Percentiles rank a stretch among this genome's conserved stretches.
Evolutionary conservation across 2,329 filamentous ascomycete genomes (phyloP).

Genomic region (Pseudogymnoascus sp.): DNA sequence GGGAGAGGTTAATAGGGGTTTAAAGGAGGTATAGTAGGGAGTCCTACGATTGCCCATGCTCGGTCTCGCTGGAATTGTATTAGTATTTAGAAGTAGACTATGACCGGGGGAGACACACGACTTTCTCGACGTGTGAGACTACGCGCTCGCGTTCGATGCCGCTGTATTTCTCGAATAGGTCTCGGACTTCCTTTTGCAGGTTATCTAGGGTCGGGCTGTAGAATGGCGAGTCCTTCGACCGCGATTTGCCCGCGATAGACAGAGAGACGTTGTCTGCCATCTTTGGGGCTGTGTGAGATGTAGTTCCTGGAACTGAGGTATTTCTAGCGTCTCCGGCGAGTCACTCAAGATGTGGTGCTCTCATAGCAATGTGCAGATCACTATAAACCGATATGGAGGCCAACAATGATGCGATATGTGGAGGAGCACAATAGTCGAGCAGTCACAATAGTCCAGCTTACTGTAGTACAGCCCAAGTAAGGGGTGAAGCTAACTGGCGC

Average conservation of each 20-base stretch:
- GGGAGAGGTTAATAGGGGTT: not conserved
- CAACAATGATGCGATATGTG: not conserved
- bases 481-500: not conserved
- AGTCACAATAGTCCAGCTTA: not conserved
- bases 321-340: not conserved
- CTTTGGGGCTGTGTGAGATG: not conserved
- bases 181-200: conserved; percentile 9
- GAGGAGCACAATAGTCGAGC: not conserved
- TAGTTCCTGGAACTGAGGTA: not conserved
- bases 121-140: conserved; percentile 12
- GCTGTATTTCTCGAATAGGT: conserved; percentile 16
- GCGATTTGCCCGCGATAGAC: not conserved
- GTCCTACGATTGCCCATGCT: conserved; percentile 15
- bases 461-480: not conserved
- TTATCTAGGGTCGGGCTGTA: conserved; percentile 11
- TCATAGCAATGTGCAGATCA: not conserved
- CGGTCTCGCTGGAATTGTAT: conserved; percentile 10
- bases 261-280: not conserved
- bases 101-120: conserved; percentile 2
- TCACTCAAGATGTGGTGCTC: not conserved
- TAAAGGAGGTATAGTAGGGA: not conserved
- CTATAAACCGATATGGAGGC: not conserved
- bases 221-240: not conserved
- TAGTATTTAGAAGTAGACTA: not conserved
- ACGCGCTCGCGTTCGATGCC: conserved; percentile 11